phyloP scores from a whole-genome alignment of 2,329 filamentous ascomycete genomes.

The Monosporascus sp. region DNA sequence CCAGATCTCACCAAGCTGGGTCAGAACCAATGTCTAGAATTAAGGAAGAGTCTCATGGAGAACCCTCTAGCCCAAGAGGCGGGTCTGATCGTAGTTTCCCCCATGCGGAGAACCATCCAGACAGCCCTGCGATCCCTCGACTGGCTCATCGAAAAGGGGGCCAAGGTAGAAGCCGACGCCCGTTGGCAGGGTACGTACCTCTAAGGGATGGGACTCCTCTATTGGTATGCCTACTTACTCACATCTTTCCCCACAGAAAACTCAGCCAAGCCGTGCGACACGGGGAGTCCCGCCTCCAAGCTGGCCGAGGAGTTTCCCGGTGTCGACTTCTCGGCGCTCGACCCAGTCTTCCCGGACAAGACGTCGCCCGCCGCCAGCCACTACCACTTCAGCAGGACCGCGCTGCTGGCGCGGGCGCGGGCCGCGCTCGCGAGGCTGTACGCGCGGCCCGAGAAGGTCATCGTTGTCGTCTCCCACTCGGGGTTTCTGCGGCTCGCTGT shows the following conservation, averaged over 20 bases:
- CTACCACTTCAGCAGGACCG: slow-evolving; percentile 48
- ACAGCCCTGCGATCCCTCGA: slow-evolving; percentile 54
- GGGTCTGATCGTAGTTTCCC: slow-evolving; percentile 55
- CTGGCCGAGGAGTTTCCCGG: slow-evolving; percentile 45
- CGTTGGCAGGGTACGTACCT: slow-evolving; percentile 55
- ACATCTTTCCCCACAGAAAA: slow-evolving; percentile 39
- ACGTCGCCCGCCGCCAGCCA: slow-evolving; percentile 35
- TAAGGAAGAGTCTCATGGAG: slow-evolving; percentile 37
- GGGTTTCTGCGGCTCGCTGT: slow-evolving; percentile 56
- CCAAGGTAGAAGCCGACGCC: slow-evolving; percentile 52
- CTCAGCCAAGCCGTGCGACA: slow-evolving; percentile 55
- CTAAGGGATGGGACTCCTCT: neutral
- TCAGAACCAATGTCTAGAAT: slow-evolving; percentile 39
- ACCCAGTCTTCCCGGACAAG: slow-evolving; percentile 60
- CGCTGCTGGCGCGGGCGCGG: slow-evolving; percentile 51
- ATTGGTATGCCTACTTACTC: slow-evolving; percentile 14
- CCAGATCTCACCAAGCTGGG: slow-evolving; percentile 46
- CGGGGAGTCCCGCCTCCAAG: slow-evolving; percentile 41
- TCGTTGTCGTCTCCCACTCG: slow-evolving; percentile 61
- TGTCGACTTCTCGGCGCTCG: slow-evolving; percentile 51
- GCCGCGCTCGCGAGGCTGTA: slow-evolving; percentile 44
- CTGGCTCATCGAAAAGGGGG: slow-evolving; percentile 50
- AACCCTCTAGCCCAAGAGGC: slow-evolving; percentile 35
- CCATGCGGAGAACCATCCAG: slow-evolving; percentile 61
- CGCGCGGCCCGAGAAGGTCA: slow-evolving; percentile 50